phyloP scores from a whole-genome alignment of 2,329 filamentous ascomycete species.

The Coniosporium tulheliwenetii region DNA sequence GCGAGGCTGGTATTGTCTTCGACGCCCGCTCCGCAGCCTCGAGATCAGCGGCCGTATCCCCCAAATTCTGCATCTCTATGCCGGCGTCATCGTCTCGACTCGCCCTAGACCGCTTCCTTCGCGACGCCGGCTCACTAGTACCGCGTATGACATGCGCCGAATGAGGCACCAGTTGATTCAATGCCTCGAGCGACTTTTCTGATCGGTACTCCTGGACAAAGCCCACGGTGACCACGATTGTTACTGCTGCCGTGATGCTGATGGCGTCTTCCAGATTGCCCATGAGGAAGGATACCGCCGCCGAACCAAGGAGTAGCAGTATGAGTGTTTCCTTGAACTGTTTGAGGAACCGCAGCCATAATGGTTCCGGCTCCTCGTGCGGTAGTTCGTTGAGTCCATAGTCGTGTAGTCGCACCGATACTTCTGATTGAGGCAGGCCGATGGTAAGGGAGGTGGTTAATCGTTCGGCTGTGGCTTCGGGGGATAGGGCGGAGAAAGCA shows the following conservation, averaged over 20 bases:
- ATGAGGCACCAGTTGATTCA: constrained; percentile 88
- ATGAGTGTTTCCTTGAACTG: constrained; percentile 97
- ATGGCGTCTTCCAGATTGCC: constrained; percentile 90
- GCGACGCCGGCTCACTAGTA: constrained; percentile 2
- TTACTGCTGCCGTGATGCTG: constrained; percentile 90
- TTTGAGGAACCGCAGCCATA: constrained; percentile 90
- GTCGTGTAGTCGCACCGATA: constrained; percentile 59
- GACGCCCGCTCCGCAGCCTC: constrained; percentile 57
- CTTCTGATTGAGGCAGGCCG: constrained; percentile 69
- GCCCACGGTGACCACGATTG: constrained; percentile 89
- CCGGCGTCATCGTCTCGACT: not conserved
- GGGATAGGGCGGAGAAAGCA: constrained; percentile 50
- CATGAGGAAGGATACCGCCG: constrained; percentile 73
- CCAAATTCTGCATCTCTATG: constrained; percentile 29
- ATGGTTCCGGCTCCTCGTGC: constrained; percentile 79
- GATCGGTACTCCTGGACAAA: constrained; percentile 97
- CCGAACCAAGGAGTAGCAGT: constrained; percentile 76
- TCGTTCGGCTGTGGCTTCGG: constrained; percentile 60
- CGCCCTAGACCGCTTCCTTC: constrained; percentile 5
- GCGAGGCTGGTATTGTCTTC: constrained; percentile 69
- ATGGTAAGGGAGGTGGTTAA: constrained; percentile 70
- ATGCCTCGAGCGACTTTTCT: constrained; percentile 89
- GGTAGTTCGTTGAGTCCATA: constrained; percentile 90
- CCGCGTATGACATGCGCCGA: constrained; percentile 81
- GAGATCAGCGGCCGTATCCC: constrained; percentile 42